Evolutionary conservation across 495 filamentous ascomycete genomes (phyloP), one percentile per base, ranked within the genome.

Genomic region (Umbilicaria muhlenbergii): DNA sequence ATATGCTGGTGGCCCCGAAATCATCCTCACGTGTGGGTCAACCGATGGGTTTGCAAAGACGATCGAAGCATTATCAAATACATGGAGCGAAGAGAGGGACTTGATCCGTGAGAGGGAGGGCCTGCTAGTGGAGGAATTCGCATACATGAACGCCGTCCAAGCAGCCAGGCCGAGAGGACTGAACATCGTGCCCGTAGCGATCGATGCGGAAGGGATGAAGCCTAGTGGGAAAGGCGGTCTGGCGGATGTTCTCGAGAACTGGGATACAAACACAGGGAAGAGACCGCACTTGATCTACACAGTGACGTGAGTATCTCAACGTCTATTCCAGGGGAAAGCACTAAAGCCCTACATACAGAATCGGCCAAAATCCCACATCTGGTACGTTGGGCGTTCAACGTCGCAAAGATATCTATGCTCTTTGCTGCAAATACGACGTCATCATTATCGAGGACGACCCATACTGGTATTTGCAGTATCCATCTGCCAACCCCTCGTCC

Each of bases 371-470:
- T 54, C 89, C 88, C 1, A 93, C 89, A 0, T 79, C 83, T 34
- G 76, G 77, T 14, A 78, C 80, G 2, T 61, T 88, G 3, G 75
- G 77, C 15, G 48, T 88, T 3, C 60, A 77, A 46, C 77, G 89
- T 32, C 71, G 83, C 43, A 80, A 73, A 47, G 78, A 83, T 39
- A 72, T 94, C 37, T 94, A 94, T 58, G 70, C 68, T 7, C 57
- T 94, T 32, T 94, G 86, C 64, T 74, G 74, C 50, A 75, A 75
- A 51, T 91, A 85, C 59, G 86, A 96, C 58, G 76, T 96, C 45
- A 75, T 94, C 52, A 94, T 95, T 47, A 65, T 92, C 50, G 89
- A 96, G 61, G 89, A 96, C 55, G 87, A 93, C 44, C 89, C 89
- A 2, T 96, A 96, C 63, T 96, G 86, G 84, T 89, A 91, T 55